Conservation (phyloP, 257 asterid genomes). For the Ehretia macrophylla region DNA sequence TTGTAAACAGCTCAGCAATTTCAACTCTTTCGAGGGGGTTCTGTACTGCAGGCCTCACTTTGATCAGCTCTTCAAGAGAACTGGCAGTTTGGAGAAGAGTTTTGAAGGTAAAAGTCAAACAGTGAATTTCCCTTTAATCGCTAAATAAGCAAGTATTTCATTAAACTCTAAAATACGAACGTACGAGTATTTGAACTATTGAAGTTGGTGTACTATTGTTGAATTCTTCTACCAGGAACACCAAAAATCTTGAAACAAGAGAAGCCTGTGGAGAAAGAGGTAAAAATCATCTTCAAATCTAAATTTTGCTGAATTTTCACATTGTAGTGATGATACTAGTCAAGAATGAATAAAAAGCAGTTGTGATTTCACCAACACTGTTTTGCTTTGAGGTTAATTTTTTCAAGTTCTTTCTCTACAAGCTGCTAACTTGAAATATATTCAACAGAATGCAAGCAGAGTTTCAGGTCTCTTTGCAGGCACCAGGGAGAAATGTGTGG, state of each 20-base stretch:
- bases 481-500: conserved; percentile 65
- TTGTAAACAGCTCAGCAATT: conserved; percentile 56
- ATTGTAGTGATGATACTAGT: no score
- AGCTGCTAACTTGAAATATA: not conserved
- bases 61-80: conserved; percentile 73
- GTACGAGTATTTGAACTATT: not conserved
- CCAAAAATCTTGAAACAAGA: conserved; percentile 57
- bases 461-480: conserved; percentile 60
- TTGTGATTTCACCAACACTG: no score
- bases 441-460: conserved; percentile 49
- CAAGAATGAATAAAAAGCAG: not conserved
- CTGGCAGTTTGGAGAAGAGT: conserved; percentile 81
- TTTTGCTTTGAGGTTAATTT: no score
- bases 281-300: conserved; percentile 6
- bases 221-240: conserved; percentile 34
- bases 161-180: no score
- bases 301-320: no score
- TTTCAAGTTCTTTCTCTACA: not conserved
- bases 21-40: conserved; percentile 79
- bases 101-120: conserved; percentile 44
- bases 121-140: no score
- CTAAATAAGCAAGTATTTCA: no score
- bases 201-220: not conserved
- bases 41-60: conserved; percentile 68
- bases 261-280: conserved; percentile 51